These are phyloP conservation scores for Takashimella koratensis DNA, from an alignment of 1,284 basidiomycete genomes.

Conservation along the genomic window DNA sequence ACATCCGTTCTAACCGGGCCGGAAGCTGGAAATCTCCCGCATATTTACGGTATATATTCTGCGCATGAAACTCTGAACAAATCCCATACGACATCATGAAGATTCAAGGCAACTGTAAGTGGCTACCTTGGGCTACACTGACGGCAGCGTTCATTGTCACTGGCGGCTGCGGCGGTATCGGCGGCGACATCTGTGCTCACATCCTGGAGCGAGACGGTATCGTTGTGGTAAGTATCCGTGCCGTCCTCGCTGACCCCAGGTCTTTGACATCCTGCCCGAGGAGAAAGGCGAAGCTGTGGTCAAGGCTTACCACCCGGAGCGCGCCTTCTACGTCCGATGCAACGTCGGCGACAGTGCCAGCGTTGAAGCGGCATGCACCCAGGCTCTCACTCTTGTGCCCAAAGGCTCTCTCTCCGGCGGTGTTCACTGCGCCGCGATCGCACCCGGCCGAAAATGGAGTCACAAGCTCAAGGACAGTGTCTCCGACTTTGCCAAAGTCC, in stretches of 20 bases:
- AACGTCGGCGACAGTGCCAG: constrained; percentile 16
- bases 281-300: constrained; percentile 15
- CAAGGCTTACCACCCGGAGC: constrained; percentile 18
- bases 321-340: constrained; percentile 17
- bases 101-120: constrained; percentile 11
- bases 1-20: too few species aligned
- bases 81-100: constrained; percentile 4
- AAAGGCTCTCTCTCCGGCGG: constrained; percentile 27
- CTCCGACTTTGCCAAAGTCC: constrained; percentile 19
- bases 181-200: constrained; percentile 13
- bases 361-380: constrained; percentile 6
- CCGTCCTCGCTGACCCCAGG: too few species aligned
- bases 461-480: constrained; percentile 13
- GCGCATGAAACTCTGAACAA: too few species aligned
- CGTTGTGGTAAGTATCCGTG: too few species aligned
- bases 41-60: too few species aligned
- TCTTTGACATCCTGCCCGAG: constrained; percentile 18
- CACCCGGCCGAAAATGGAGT: constrained; percentile 12
- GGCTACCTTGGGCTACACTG: neutral
- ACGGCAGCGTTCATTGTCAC: constrained; percentile 23
- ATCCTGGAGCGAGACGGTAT: constrained; percentile 20
- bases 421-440: constrained; percentile 33
- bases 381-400: constrained; percentile 13
- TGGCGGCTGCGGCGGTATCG: constrained; percentile 26
- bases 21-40: too few species aligned